A percentile compares a stretch with the other conserved stretches of the same genome.
Evolutionary conservation across 805 yeast species (phyloP).

Genomic region (Kazachstania africana): DNA sequence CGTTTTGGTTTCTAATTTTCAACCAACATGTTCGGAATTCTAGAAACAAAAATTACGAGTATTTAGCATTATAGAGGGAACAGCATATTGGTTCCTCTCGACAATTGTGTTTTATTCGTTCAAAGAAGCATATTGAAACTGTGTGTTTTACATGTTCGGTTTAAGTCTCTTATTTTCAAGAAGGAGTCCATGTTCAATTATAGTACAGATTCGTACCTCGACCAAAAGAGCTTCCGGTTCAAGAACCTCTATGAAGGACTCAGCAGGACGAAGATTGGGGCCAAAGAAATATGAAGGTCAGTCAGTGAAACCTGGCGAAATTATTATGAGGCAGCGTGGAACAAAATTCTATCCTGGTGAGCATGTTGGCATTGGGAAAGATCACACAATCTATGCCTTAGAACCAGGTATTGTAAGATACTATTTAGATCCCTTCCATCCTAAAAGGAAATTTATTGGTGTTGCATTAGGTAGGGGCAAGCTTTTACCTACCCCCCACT

Average conservation of each 20-base stretch:
- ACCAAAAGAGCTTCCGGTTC: slow-evolving; percentile 93
- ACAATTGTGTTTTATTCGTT: too few relatives aligned
- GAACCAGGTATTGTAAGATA: slow-evolving; percentile 92
- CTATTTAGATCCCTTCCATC: slow-evolving; percentile 93
- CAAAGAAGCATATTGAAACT: too few relatives aligned
- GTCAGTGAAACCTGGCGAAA: slow-evolving; percentile 68
- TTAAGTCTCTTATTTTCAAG: too few relatives aligned
- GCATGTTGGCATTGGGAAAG: slow-evolving; percentile 80
- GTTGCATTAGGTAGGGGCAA: slow-evolving; percentile 58
- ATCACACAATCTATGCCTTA: slow-evolving; percentile 80
- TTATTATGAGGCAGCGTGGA: slow-evolving; percentile 89
- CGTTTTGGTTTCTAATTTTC: too few relatives aligned
- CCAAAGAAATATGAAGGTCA: slow-evolving; percentile 76
- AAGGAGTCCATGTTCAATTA: too few relatives aligned
- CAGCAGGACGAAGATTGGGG: slow-evolving; percentile 90
- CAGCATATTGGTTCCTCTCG: too few relatives aligned
- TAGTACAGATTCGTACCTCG: slow-evolving; percentile 72
- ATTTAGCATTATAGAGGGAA: too few relatives aligned
- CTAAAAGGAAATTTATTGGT: slow-evolving; percentile 82
- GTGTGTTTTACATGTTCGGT: too few relatives aligned
- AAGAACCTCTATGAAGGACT: slow-evolving; percentile 85
- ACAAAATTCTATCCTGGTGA: slow-evolving; percentile 92
- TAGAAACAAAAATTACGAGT: too few relatives aligned
- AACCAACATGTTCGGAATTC: too few relatives aligned
- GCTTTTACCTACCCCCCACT: slow-evolving; percentile 77